Percentiles rank a stretch among this genome's conserved stretches.
phyloP scores from a whole-genome alignment of 148 eudicot genomes.

The Rhododendron molle region DNA sequence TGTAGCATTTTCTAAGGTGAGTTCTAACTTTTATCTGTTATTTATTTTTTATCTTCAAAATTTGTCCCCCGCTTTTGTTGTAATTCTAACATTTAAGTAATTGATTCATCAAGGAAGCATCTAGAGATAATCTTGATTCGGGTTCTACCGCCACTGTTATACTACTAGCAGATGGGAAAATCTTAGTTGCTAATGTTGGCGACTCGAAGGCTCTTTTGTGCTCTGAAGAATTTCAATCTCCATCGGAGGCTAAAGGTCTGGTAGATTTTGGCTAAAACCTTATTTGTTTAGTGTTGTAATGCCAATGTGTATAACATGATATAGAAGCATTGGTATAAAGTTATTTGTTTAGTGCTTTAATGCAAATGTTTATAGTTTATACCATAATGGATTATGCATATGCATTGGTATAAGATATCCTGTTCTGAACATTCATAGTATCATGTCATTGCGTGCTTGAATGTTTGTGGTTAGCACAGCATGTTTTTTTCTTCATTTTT shows the following conservation, averaged over 20 bases:
- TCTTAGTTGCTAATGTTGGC: slow-evolving; percentile 89
- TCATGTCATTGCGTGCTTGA: slow-evolving; percentile 10
- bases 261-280: slow-evolving; percentile 19
- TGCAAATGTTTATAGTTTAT: neutral
- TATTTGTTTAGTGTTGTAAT: neutral
- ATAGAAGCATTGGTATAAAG: neutral
- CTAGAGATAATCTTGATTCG: slow-evolving; percentile 57
- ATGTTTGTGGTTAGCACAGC: neutral
- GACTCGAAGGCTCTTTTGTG: slow-evolving; percentile 94
- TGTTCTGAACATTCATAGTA: neutral
- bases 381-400: neutral
- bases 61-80: neutral
- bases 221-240: slow-evolving; percentile 74
- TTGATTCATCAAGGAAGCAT: slow-evolving; percentile 73
- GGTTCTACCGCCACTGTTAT: slow-evolving; percentile 90
- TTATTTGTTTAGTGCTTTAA: neutral
- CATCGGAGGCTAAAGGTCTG: slow-evolving; percentile 77
- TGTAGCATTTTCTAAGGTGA: slow-evolving; percentile 65
- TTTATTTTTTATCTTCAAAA: neutral
- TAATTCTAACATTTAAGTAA: slow-evolving; percentile 22
- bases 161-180: slow-evolving; percentile 63
- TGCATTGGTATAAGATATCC: neutral
- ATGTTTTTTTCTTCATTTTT: neutral
- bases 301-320: neutral
- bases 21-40: neutral